Evolutionary conservation across 2,329 filamentous ascomycete genomes (phyloP), one percentile per base, ranked within the genome.

Genomic region (Thelonectria discophora): DNA sequence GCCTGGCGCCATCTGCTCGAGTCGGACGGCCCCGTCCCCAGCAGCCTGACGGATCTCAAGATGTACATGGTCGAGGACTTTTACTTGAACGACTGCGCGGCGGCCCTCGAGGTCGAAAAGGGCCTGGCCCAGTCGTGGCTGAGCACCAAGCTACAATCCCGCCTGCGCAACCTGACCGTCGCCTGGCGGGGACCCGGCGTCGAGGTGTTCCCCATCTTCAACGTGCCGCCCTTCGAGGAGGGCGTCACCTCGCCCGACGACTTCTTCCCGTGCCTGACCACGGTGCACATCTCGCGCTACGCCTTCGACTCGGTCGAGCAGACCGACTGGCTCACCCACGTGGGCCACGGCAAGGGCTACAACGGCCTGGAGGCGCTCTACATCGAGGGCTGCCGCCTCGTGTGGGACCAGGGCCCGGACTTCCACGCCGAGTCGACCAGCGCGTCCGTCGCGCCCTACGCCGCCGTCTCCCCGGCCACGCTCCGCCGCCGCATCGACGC

Each of bases 51-150:
- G 42, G 42, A 45, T 3, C 10, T 45, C n/a, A 45, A 45, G 12
- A 9, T 45, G 42, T 20, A 20, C 42, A 12, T 45, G n/a, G 20
- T 45, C 42, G 42, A 45, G 18, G 42, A 45, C 42, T 45, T 20
- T 18, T 45, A 20, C 18, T 4, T 3, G 3, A 45, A 45, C 42
- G 17, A 17, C 42, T 3, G 11, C n/a, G 10, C 6, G 3, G 20
- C 12, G 4, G 17, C 42, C 5, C 42, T 20, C n/a, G n/a, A 12
- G 10, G n/a, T 20, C 17, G 9, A 45, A 8, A 20, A 12, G 17
- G 17, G 18, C 42, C 42, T 45, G n/a, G 17, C 21, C 42, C 17
- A 45, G n/a, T 45, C 42, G 17, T 55, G 53, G 53, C 15, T 55
- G 34, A 34, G 12, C 3, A 45, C 20, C 8, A 27, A 45, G 12